Evolutionary conservation across 2,329 filamentous ascomycete species (phyloP), one percentile per base, ranked within the genome.

Genomic region (Ophiognomonia clavigignenti-juglandacearum): DNA sequence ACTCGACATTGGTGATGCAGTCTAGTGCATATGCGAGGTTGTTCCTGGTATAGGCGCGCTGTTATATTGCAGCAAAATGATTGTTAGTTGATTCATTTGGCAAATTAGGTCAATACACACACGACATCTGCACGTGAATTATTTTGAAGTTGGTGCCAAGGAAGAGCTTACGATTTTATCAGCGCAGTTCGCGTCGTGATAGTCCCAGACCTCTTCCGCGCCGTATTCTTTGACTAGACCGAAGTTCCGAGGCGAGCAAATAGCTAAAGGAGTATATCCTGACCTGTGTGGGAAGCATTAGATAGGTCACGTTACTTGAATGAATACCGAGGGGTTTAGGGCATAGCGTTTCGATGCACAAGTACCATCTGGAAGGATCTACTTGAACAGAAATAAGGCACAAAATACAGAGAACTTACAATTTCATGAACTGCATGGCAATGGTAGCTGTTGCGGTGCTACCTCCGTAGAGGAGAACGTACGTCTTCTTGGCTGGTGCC

Each of bases 201-300:
- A 72, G 57, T 74, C 69, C 52, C 72, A 73, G 1, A 54, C 62
- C 13, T 57, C 54, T 7, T 63, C 65, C 1, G 71, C 71, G 14
- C 72, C 72, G 39, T 57, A 66, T 1, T 40, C 48, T 39, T 60
- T 56, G 18, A 65, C 66, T 2, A 73, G 57, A 4, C 59, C 59
- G 41, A 63, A 66, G 53, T 59, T 59, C 5, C 47, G 38, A 2
- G 57, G 57, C 6, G 53, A 56, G 45, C 53, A 55, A 6, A 50
- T 52, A 6, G 45, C 39, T 10, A 48, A 43, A 16, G 40, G 24
- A 18, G 32, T 50, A 23, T 44, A 39, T 4, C 49, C 40, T 11
- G 49, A 44, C 16, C 16, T n/a, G n/a, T n/a, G n/a, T 29, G 38
- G 6, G n/a, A 18, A n/a, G 9, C 18, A 26, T 26, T 18, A 24